Conservation (phyloP, 2,329 filamentous ascomycete genomes). For the Neonectria punicea region DNA sequence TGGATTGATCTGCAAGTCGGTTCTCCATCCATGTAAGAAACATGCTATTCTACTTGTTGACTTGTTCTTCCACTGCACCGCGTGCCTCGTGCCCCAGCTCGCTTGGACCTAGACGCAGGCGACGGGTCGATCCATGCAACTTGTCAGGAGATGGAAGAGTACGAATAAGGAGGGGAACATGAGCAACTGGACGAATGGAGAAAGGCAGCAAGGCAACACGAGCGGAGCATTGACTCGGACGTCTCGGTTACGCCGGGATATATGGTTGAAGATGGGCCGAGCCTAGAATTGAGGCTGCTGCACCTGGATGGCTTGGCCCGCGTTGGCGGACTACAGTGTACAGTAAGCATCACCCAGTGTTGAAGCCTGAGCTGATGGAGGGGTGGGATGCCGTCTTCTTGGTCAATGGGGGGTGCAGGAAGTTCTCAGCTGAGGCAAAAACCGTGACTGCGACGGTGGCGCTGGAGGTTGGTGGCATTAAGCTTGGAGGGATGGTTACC, state of each 20-base stretch:
- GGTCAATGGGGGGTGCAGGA: background rate
- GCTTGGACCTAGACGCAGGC: background rate
- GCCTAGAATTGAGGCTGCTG: background rate
- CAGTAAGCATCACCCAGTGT: background rate
- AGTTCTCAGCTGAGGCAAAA: background rate
- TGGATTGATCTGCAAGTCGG: background rate
- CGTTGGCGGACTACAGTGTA: background rate
- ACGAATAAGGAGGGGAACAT: background rate
- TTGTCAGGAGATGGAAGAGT: background rate
- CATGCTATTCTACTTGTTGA: background rate
- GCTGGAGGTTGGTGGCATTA: background rate
- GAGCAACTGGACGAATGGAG: background rate
- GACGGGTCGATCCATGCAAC: background rate
- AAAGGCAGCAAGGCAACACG: background rate
- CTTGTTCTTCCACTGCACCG: background rate
- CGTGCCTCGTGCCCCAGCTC: background rate
- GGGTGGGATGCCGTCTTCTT: background rate
- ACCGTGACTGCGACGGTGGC: background rate
- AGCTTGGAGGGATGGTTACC: constrained; percentile 3
- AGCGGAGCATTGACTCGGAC: background rate
- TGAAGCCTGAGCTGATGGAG: background rate
- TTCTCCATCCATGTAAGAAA: background rate
- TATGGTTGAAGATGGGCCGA: background rate
- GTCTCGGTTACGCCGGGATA: background rate
- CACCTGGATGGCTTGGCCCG: background rate